phyloP scores from a whole-genome alignment of 441 rosid genomes.

The Macaranga tanarius region DNA sequence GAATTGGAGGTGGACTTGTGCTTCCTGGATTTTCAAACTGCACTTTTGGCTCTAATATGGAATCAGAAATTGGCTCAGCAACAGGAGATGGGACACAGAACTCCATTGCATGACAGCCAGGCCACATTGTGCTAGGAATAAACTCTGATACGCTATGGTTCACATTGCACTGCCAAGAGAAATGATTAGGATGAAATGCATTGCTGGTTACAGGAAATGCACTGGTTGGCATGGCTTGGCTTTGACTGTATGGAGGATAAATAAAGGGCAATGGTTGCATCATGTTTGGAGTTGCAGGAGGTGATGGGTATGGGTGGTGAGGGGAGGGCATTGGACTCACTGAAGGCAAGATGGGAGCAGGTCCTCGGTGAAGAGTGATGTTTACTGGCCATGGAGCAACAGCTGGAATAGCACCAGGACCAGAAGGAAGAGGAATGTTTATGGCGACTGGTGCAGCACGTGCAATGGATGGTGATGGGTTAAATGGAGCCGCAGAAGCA shows the following conservation, averaged over 20 bases:
- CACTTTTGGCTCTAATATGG: constrained; percentile 41
- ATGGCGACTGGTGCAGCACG: constrained; percentile 63
- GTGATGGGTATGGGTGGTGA: constrained; percentile 75
- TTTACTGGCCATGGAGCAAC: constrained; percentile 82
- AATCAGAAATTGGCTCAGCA: constrained; percentile 64
- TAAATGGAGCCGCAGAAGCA: constrained; percentile 95
- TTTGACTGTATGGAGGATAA: constrained; percentile 77
- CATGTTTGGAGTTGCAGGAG: constrained; percentile 90
- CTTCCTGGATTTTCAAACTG: constrained; percentile 34
- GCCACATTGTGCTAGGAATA: constrained; percentile 76
- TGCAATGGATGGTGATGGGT: constrained; percentile 65
- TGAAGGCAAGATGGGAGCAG: constrained; percentile 47
- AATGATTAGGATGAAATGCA: constrained; percentile 80
- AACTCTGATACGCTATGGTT: constrained; percentile 62
- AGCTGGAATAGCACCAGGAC: constrained; percentile 56
- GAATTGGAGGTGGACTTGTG: constrained; percentile 42
- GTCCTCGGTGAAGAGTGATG: constrained; percentile 80
- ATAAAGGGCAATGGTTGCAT: constrained; percentile 84
- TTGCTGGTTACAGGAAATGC: constrained; percentile 73
- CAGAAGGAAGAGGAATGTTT: constrained; percentile 59
- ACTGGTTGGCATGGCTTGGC: constrained; percentile 67
- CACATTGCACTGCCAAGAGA: constrained; percentile 82
- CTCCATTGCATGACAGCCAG: constrained; percentile 68
- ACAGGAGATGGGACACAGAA: constrained; percentile 62
- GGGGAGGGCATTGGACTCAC: constrained; percentile 56